A percentile compares a stretch with the other conserved stretches of the same genome.
Conservation (phyloP, 2,329 filamentous ascomycete species). For the Ascochyta rabiei region DNA sequence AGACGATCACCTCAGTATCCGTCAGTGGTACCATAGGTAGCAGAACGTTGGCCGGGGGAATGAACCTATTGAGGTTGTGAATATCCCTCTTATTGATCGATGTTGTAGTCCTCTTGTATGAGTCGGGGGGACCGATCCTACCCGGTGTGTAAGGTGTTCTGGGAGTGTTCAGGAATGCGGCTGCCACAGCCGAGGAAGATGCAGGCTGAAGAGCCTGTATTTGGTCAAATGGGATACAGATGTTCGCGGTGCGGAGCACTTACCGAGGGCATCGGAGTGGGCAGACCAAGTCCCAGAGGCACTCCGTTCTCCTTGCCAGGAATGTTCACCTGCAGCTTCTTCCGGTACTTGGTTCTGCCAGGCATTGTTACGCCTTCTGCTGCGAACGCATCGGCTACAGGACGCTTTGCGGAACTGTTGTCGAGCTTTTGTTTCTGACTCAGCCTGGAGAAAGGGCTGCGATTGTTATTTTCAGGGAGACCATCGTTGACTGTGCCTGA, state of each 20-base stretch:
- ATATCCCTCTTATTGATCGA: slow-evolving; percentile 24
- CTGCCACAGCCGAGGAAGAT: not conserved
- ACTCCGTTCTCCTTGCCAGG: not conserved
- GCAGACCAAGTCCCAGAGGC: not conserved
- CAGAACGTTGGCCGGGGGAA: slow-evolving; percentile 19
- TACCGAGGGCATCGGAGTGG: slow-evolving; percentile 20
- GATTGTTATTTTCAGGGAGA: not conserved
- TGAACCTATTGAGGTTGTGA: slow-evolving; percentile 25
- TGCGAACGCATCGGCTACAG: not conserved
- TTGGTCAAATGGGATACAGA: not conserved
- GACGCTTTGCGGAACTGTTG: not conserved
- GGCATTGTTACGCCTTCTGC: not conserved
- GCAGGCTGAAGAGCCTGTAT: not conserved
- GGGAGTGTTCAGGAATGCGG: not conserved
- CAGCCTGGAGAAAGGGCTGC: not conserved
- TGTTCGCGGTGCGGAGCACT: not conserved
- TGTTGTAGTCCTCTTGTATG: slow-evolving; percentile 9
- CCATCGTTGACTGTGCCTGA: not conserved
- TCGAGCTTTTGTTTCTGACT: not conserved
- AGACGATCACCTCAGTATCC: slow-evolving; percentile 38
- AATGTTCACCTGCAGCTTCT: slow-evolving; percentile 19
- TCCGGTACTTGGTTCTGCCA: slow-evolving; percentile 10
- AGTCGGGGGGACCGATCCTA: slow-evolving; percentile 18
- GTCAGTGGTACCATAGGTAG: slow-evolving; percentile 36
- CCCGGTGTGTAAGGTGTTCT: slow-evolving; percentile 17